A percentile compares a stretch with the other conserved stretches of the same genome.
phyloP scores from a whole-genome alignment of 2,329 filamentous ascomycete species.

The Knufia petricola region DNA sequence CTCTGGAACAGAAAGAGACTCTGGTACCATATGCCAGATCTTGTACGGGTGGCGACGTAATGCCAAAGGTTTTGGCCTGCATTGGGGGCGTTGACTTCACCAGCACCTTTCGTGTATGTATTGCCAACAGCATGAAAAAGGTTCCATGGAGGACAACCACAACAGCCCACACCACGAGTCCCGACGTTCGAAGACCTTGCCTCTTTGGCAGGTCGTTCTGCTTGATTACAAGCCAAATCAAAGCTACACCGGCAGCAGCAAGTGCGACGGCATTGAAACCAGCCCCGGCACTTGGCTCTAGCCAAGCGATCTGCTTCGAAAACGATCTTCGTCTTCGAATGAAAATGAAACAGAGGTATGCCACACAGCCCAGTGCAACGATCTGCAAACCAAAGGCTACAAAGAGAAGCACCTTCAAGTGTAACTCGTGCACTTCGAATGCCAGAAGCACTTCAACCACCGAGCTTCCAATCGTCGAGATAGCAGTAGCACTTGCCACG shows the following conservation, averaged over 20 bases:
- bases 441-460: constrained; percentile 19
- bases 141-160: constrained; percentile 11
- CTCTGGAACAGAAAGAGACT: constrained; percentile 20
- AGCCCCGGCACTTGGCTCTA: constrained; percentile 1
- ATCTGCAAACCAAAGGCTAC: constrained; percentile 17
- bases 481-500: constrained; percentile 14
- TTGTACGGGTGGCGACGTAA: constrained; percentile 13
- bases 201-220: constrained; percentile 13
- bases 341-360: constrained; percentile 15
- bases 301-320: not conserved
- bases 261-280: constrained; percentile 7
- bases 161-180: constrained; percentile 19
- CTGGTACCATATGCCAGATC: constrained; percentile 11
- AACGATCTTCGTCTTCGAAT: not conserved
- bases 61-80: constrained; percentile 17
- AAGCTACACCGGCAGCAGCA: constrained; percentile 13
- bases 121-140: constrained; percentile 14
- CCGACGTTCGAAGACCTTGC: constrained; percentile 14
- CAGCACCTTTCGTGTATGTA: constrained; percentile 16
- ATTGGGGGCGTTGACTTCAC: constrained; percentile 11
- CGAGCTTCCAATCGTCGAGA: constrained; percentile 15
- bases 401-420: constrained; percentile 17
- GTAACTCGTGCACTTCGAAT: constrained; percentile 9
- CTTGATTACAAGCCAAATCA: constrained; percentile 18
- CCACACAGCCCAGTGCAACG: constrained; percentile 12